phyloP scores from a whole-genome alignment of 306 rosid species.

The Sindora glabra region DNA sequence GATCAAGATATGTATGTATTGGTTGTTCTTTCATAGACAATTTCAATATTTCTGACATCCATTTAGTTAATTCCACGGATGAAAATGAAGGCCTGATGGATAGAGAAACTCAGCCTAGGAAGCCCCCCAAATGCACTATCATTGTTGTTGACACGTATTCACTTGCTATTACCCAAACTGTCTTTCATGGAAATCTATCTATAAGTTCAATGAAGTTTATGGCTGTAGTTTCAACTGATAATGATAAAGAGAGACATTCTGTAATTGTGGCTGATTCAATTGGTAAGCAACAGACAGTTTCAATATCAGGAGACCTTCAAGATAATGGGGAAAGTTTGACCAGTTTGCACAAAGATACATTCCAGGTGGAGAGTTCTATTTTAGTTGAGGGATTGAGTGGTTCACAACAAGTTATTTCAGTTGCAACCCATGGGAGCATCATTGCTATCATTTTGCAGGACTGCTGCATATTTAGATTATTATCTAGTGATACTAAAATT shows the following conservation, averaged over 20 bases:
- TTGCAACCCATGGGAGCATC: slow-evolving; percentile 31
- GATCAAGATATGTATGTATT: slow-evolving; percentile 70
- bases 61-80: slow-evolving; percentile 39
- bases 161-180: slow-evolving; percentile 65
- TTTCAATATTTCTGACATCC: slow-evolving; percentile 22
- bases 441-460: slow-evolving; percentile 48
- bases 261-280: slow-evolving; percentile 60
- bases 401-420: slow-evolving; percentile 43
- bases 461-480: slow-evolving; percentile 53
- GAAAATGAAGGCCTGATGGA: slow-evolving; percentile 36
- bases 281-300: slow-evolving; percentile 60
- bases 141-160: slow-evolving; percentile 71
- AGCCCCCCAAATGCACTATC: slow-evolving; percentile 53
- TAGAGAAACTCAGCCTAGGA: slow-evolving; percentile 52
- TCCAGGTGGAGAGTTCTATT: slow-evolving; percentile 39
- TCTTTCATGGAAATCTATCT: slow-evolving; percentile 76
- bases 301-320: slow-evolving; percentile 36
- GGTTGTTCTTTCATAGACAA: slow-evolving; percentile 65
- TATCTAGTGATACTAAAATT: slow-evolving; percentile 38
- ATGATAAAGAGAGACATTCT: slow-evolving; percentile 45
- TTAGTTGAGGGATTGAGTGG: slow-evolving; percentile 37
- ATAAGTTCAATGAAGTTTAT: slow-evolving; percentile 67
- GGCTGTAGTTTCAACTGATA: slow-evolving; percentile 49
- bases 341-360: slow-evolving; percentile 27
- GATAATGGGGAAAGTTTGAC: slow-evolving; percentile 32